phyloP scores from a whole-genome alignment of 176 grass and related monocot genomes.

The Musa acuminata region DNA sequence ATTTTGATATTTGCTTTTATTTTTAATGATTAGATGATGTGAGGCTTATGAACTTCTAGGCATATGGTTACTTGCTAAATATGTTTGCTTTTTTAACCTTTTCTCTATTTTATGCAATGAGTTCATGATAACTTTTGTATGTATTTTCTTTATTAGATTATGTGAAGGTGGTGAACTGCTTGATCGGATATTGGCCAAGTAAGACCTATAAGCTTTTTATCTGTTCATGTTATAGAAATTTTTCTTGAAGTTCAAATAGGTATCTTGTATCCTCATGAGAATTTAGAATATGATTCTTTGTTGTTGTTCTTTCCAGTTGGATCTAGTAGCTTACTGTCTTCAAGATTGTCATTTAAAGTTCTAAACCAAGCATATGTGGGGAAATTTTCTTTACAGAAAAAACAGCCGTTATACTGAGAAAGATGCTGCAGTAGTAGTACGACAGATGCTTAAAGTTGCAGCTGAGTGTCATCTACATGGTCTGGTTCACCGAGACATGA shows the following conservation, averaged over 20 bases:
- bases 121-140: too few species aligned
- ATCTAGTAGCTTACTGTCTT: neutral
- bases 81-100: too few species aligned
- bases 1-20: too few species aligned
- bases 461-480: constrained; percentile 95
- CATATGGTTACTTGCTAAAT: too few species aligned
- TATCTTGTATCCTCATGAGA: too few species aligned
- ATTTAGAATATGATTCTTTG: neutral
- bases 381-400: constrained; percentile 39
- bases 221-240: neutral
- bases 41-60: too few species aligned
- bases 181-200: constrained; percentile 93
- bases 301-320: neutral
- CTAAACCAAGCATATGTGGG: neutral
- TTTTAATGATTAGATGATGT: too few species aligned
- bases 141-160: constrained; percentile 35
- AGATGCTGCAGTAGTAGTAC: constrained; percentile 90
- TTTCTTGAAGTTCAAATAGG: neutral
- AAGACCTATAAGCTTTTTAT: constrained; percentile 31
- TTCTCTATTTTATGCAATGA: too few species aligned
- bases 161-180: constrained; percentile 99
- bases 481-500: constrained; percentile 97
- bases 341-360: neutral
- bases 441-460: constrained; percentile 98
- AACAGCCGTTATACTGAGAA: constrained; percentile 93